These are phyloP conservation scores for Ganoderma lucidum DNA, from an alignment of 1,284 basidiomycete genomes.

Conservation along the genomic window DNA sequence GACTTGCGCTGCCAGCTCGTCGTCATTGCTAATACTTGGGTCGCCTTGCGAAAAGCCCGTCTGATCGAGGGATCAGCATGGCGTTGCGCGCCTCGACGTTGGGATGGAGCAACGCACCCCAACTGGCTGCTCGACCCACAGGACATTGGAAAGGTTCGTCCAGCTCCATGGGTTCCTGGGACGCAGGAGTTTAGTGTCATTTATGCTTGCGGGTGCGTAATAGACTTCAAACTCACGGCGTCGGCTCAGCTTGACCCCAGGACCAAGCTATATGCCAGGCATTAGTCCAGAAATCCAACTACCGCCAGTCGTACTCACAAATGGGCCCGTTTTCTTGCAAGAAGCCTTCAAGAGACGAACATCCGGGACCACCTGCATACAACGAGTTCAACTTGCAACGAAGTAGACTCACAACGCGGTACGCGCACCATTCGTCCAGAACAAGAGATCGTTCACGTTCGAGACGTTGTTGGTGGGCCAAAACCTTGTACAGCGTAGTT, in stretches of 20 bases:
- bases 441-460: slow-evolving; percentile 57
- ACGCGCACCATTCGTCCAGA: slow-evolving; percentile 49
- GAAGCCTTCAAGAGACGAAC: slow-evolving; percentile 54
- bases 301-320: slow-evolving; percentile 32
- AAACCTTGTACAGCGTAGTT: slow-evolving; percentile 40
- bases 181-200: too few relatives aligned
- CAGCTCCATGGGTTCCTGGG: slow-evolving; percentile 49
- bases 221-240: slow-evolving; percentile 42
- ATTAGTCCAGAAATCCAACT: background rate
- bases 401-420: background rate
- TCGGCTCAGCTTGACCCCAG: slow-evolving; percentile 64
- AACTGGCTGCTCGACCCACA: slow-evolving; percentile 62
- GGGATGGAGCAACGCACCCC: slow-evolving; percentile 42
- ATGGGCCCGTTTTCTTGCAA: slow-evolving; percentile 58
- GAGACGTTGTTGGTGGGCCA: slow-evolving; percentile 56
- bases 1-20: slow-evolving; percentile 48
- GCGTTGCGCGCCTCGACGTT: background rate
- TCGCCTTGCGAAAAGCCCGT: slow-evolving; percentile 47
- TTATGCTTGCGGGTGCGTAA: too few relatives aligned
- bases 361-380: slow-evolving; percentile 8
- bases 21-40: slow-evolving; percentile 46
- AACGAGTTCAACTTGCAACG: background rate
- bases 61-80: slow-evolving; percentile 19
- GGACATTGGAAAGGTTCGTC: slow-evolving; percentile 53
- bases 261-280: slow-evolving; percentile 51